Evolutionary conservation across 2,329 filamentous ascomycete genomes (phyloP), one percentile per base, ranked within the genome.

Genomic region (Ophioceras dolichostomum): DNA sequence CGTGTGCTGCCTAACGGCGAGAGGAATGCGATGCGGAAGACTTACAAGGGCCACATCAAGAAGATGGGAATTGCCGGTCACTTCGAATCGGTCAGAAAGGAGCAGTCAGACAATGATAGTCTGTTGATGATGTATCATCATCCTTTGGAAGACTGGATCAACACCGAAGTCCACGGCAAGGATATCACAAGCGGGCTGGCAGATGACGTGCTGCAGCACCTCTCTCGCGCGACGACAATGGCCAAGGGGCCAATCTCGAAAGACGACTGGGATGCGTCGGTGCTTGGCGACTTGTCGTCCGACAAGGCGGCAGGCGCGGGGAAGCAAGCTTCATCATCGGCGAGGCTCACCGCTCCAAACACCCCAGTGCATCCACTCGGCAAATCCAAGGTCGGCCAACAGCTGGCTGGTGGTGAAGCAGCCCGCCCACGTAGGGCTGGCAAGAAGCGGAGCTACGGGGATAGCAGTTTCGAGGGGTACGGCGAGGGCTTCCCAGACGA

Each of bases 401-500:
- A 59, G 29, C 41, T 55, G 17, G 49, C 57, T 20, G 57, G 53
- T n/a, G 56, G 65, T 22, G 67, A 73, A 39, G 57, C 60, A 10
- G 56, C 62, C 28, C 67, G 82, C 38, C 75, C 79, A 24, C 76
- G 79, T 47, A 70, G 83, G 34, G 64, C 67, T 39, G 68, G 73
- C 43, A 84, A 82, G 62, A 87, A 87, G 65, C 71, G 83, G 34
- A 73, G 77, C 43, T 88, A 87, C 52, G 76, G 79, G 28, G 83
- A 88, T 45, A 72, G 68, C 47, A 83, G 78, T 49, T 88, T 73
- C 50, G 76, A 82, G 49, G 82, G 83, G 30, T 87, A 87, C 49
- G 72, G 74, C 32, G 80, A 86, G 46, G 77, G 78, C 24, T 85
- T 68, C 46, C 69, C 69, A 9, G 81, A 86, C 43, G 79, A 84